Evolutionary conservation across 768 basidiomycete species (phyloP), one percentile per base, ranked within the genome.

Genomic region (Mycena venus): DNA sequence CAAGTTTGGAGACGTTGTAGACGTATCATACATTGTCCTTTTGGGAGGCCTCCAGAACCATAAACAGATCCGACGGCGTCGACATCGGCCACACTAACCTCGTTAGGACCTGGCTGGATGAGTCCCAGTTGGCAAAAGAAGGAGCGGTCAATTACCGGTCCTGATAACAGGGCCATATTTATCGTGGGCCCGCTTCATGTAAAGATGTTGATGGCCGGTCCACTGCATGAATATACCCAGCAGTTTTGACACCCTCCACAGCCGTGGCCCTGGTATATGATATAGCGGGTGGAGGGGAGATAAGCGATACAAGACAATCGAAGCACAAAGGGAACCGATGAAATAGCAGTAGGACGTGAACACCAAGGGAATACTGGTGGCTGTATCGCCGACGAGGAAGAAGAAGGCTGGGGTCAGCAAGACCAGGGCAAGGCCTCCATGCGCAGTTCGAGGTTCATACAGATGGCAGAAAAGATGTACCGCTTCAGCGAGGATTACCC

Each of bases 161-260:
- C 91, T 84, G 27, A 92, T 90, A 27, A 90, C 82, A 58, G 89
- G 86, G 5, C 92, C 92, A 63, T 91, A 91, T 63, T 82, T 83
- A 34, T 86, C 83, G 75, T 92, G 91, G 23, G 91, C 78, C 21
- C 78, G 73, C 40, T 84, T 79, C 69, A 87, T 86, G 67, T 85
- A 84, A 2, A 83, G 77, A 73, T 91, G 87, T 60, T 89, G 88
- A 68, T 85, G 83, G 8, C 90, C 90, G 0, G 72, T 72, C 7
- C 76, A 73, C 21, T 83, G 81, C 4, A 85, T 63, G 65, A 81
- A 82, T 4, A 84, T 82, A 12, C 83, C 77, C 64, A 80, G 82
- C 14, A 87, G 77, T 67, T 88, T 87, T 8, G 86, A 83, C 21
- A 88, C 42, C 62, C 82, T 88, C 77, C 81, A 82, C 5, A 86